phyloP scores from a whole-genome alignment of 2,329 filamentous ascomycete species.

The Monosporascus ibericus region DNA sequence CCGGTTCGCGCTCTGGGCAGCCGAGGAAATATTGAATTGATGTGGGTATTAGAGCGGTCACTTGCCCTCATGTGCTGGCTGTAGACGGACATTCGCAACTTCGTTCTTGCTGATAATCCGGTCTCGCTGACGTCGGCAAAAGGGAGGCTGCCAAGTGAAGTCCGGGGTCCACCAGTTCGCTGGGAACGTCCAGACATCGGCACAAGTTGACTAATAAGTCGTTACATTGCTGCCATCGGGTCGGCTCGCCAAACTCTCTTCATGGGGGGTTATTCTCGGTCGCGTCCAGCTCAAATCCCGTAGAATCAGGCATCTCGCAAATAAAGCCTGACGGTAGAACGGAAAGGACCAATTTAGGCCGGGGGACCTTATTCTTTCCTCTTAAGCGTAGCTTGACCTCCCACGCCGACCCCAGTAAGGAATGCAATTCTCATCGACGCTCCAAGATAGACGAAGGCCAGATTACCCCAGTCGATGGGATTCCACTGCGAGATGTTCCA shows the following conservation, averaged over 20 bases:
- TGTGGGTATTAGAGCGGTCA: neutral
- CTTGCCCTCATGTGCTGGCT: neutral
- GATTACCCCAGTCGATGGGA: slow-evolving; percentile 61
- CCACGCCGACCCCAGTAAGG: slow-evolving; percentile 49
- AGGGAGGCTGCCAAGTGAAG: neutral
- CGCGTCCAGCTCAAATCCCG: neutral
- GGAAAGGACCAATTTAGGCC: neutral
- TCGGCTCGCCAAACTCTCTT: neutral
- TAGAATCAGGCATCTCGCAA: neutral
- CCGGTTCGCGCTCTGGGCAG: no score
- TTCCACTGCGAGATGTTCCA: slow-evolving; percentile 60
- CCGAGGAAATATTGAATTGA: neutral
- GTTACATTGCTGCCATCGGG: neutral
- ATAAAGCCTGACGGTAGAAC: neutral
- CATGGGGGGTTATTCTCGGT: neutral
- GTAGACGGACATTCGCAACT: neutral
- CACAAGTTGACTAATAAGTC: no score
- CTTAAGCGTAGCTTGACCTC: slow-evolving; percentile 12
- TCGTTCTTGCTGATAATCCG: neutral
- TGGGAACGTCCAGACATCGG: neutral
- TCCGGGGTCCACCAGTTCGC: neutral
- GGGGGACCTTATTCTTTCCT: slow-evolving; percentile 13
- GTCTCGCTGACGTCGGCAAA: neutral
- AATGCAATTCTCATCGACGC: slow-evolving; percentile 55
- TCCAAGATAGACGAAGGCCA: slow-evolving; percentile 64